Conservation (phyloP, 2,329 filamentous ascomycete genomes). For the Penicillium corylophilum region DNA sequence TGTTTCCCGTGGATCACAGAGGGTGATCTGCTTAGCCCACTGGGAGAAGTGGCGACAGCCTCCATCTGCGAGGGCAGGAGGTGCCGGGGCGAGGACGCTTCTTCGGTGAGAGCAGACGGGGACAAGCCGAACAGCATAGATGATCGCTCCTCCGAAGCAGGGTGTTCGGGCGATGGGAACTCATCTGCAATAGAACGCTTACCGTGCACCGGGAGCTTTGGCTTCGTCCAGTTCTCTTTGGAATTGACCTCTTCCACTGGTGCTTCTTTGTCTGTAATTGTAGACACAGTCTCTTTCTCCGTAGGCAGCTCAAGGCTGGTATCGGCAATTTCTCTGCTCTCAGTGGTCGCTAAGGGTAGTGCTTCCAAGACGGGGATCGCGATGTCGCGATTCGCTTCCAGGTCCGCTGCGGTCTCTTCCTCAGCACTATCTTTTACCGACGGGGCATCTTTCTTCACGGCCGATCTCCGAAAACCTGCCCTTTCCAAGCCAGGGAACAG, state of each 20-base stretch:
- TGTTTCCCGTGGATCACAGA: slow-evolving; percentile 39
- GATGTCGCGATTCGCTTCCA: slow-evolving; percentile 44
- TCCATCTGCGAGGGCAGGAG: slow-evolving; percentile 18
- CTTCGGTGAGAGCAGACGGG: slow-evolving; percentile 12
- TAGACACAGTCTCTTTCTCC: slow-evolving; percentile 7
- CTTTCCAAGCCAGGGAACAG: slow-evolving; percentile 40
- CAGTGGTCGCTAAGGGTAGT: slow-evolving; percentile 31
- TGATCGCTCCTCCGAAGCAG: slow-evolving; percentile 42
- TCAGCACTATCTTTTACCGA: slow-evolving; percentile 41
- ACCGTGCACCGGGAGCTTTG: slow-evolving; percentile 7
- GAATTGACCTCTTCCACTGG: neutral
- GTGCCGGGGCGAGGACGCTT: slow-evolving; percentile 12
- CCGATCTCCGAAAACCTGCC: slow-evolving; percentile 30
- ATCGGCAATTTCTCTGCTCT: slow-evolving; percentile 45
- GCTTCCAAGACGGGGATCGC: slow-evolving; percentile 48
- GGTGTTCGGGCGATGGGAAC: slow-evolving; percentile 12
- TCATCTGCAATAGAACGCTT: slow-evolving; percentile 30
- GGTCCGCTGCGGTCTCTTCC: slow-evolving; percentile 36
- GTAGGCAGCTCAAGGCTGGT: slow-evolving; percentile 20
- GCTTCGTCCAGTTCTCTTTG: slow-evolving; percentile 8
- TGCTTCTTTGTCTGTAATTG: slow-evolving; percentile 7
- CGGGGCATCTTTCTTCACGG: slow-evolving; percentile 19
- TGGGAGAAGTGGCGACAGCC: slow-evolving; percentile 20
- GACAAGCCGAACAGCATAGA: slow-evolving; percentile 49
- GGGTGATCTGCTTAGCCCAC: slow-evolving; percentile 34